These are phyloP conservation scores for Colletotrichum endophyticum DNA, from an alignment of 2,329 filamentous ascomycete species.

Conservation along the genomic window DNA sequence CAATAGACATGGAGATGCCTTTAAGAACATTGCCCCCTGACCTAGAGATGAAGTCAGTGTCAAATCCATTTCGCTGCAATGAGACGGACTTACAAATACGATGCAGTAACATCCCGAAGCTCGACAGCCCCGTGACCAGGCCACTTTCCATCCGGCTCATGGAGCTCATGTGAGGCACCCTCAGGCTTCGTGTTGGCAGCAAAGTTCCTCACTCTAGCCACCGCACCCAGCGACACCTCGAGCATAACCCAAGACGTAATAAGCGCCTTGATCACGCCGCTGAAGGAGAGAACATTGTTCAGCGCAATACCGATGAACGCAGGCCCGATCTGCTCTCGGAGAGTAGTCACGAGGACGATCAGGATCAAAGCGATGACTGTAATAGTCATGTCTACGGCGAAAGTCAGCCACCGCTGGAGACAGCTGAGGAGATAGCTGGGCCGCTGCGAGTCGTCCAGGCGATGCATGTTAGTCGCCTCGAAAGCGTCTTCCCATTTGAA, in stretches of 20 bases:
- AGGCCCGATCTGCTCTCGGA: conserved; percentile 8
- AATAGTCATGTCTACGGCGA: conserved; percentile 53
- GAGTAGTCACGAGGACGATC: conserved; percentile 44
- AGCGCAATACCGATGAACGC: conserved; percentile 12
- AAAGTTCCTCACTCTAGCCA: conserved; percentile 16
- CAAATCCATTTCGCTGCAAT: fast-evolving
- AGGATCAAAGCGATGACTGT: conserved; percentile 47
- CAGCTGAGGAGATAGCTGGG: conserved; percentile 56
- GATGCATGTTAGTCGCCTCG: conserved; percentile 39
- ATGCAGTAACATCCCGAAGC: not conserved
- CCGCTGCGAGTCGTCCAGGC: conserved; percentile 53
- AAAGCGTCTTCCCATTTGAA: conserved; percentile 52
- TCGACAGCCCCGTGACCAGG: not conserved
- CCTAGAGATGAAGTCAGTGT: not conserved
- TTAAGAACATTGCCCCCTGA: conserved; percentile 5
- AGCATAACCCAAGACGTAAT: conserved; percentile 18
- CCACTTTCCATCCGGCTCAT: not conserved
- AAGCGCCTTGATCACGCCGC: not conserved
- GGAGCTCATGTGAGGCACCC: not conserved
- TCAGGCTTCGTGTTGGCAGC: not conserved
- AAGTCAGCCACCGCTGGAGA: conserved; percentile 56
- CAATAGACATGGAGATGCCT: conserved; percentile 17
- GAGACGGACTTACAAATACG: not conserved
- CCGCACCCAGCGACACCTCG: conserved; percentile 15
- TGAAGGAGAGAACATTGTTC: conserved; percentile 6